A percentile compares a stretch with the other conserved stretches of the same genome.
Conservation (phyloP, 75 land plant species). For the Cunninghamia lanceolata region DNA sequence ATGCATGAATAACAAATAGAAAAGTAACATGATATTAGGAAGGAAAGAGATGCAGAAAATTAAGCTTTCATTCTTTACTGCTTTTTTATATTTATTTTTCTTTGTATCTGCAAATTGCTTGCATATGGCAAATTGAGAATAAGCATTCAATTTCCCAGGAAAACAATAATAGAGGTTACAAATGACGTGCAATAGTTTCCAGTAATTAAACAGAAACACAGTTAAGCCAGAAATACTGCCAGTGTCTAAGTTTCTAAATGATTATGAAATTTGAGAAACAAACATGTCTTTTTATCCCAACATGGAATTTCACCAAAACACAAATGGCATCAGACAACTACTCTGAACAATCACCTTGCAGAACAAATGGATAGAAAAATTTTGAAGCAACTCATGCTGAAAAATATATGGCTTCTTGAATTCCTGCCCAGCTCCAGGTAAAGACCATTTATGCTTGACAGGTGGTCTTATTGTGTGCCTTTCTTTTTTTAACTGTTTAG, state of each 20-base stretch:
- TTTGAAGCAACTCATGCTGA: constrained; percentile 98
- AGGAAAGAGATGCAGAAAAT: background rate
- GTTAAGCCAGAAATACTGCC: background rate
- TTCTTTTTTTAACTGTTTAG: constrained; percentile 49
- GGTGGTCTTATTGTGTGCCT: constrained; percentile 94
- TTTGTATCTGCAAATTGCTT: background rate
- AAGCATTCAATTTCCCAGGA: background rate
- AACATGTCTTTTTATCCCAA: background rate
- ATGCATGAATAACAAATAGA: background rate
- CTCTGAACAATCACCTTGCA: constrained; percentile 65
- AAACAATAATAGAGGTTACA: background rate
- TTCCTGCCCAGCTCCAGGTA: constrained; percentile 51
- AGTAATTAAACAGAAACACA: background rate
- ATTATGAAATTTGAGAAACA: background rate
- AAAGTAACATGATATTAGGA: background rate
- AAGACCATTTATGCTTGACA: constrained; percentile 86
- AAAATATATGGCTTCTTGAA: constrained; percentile 73
- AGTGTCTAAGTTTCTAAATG: background rate
- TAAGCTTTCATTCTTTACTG: background rate
- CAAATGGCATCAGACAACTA: background rate
- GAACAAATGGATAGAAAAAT: constrained; percentile 92
- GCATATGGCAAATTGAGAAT: background rate
- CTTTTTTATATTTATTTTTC: background rate
- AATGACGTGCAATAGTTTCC: background rate
- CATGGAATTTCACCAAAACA: background rate